These are phyloP conservation scores for Fusarium clavum DNA, from an alignment of 2,329 filamentous ascomycete species.

Conservation along the genomic window DNA sequence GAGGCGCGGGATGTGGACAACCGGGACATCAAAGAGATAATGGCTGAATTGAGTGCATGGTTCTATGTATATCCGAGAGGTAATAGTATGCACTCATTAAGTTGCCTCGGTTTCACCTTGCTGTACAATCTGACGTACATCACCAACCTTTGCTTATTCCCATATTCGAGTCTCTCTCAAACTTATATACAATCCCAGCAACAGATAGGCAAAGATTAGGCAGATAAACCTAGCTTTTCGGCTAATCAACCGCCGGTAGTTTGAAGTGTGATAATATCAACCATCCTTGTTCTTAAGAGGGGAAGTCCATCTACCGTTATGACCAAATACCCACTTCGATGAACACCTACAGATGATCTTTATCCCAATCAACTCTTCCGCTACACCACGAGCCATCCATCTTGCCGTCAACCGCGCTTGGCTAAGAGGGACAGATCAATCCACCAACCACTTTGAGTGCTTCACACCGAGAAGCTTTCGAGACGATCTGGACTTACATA, in stretches of 20 bases:
- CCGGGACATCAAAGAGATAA: neutral
- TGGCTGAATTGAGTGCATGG: neutral
- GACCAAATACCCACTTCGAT: slow-evolving; percentile 17
- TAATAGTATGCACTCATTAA: neutral
- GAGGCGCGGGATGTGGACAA: neutral
- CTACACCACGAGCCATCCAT: slow-evolving; percentile 7
- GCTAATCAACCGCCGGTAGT: slow-evolving; percentile 12
- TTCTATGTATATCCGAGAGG: neutral
- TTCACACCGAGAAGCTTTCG: neutral
- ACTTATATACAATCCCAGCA: neutral
- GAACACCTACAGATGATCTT: slow-evolving; percentile 9
- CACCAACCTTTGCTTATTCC: neutral
- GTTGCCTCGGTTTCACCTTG: neutral
- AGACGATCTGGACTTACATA: neutral
- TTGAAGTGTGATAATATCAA: slow-evolving; percentile 7
- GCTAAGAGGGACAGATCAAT: neutral
- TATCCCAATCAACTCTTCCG: slow-evolving; percentile 18
- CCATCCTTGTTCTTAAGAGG: slow-evolving; percentile 22
- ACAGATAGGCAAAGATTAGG: neutral
- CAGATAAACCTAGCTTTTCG: neutral
- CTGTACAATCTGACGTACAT: neutral
- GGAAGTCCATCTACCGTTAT: neutral
- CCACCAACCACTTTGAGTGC: neutral
- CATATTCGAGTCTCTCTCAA: neutral
- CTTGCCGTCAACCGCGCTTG: neutral